Base-by-base conservation (phyloP, 345 rosid genomes). In the Corchorus olitorius region DNA sequence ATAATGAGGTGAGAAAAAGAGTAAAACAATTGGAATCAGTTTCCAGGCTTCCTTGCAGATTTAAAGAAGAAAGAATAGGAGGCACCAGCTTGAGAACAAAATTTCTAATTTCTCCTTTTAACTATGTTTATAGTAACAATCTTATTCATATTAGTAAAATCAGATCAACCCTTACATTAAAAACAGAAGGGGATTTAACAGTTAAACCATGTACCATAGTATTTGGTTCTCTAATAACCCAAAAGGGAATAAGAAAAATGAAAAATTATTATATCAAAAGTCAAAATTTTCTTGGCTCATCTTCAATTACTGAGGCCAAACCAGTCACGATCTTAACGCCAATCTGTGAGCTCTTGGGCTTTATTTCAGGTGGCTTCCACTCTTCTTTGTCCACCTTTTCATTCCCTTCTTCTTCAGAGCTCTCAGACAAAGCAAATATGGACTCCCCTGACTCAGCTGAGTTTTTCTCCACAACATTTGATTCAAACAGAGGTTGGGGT, bases 251-350 rank as follows among this genome's bases (percentile, higher is more conserved):
- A 27, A 22, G 9, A 37, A 59, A 14, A 1, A 3, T 62, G 22
- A 3, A 8, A 72, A 60, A 20, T 67, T 56, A 43, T 6, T 65
- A 15, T 39, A 4, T 48, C 34, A 27, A 50, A 67, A 41, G 50
- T 6, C 48, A 80, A 77, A 68, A 78, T 52, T 75, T 74, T 82
- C 62, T 64, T 43, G 79, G 79, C 59, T 69, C 16, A 22, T 79
- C 86, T 63, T 79, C 87, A 22, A 88, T 85, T 13, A 87, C 82
- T 2, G 90, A 83, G 61, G 97, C 86, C 83, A 91, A 86, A 35
- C 92, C 93, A 56, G 89, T 82, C 16, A 86, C 87, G 11, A 86
- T 78, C 83, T 78, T 84, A 4, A 81, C 76, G 56, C 90, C 90
- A 63, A 39, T 75, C 76, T 54, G 84, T 52, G 75, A 69, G 73